Evolutionary conservation across 1,284 basidiomycete species (phyloP), one percentile per base, ranked within the genome.

Genomic region (Ceratobasidium sp.): DNA sequence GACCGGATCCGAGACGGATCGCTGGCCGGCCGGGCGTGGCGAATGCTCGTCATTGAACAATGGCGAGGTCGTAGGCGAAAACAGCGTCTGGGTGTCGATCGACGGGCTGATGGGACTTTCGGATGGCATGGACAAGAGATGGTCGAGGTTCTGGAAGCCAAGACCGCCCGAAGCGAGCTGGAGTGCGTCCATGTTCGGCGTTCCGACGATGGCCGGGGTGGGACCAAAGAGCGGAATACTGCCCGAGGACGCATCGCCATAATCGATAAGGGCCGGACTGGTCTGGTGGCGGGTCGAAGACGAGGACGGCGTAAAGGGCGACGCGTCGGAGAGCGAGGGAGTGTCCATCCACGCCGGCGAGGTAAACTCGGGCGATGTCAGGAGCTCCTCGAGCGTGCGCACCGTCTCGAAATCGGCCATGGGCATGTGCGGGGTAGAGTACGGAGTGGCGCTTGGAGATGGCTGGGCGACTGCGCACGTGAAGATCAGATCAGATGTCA

Each of bases 1-100:
- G 82, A 83, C 3, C 69, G 73, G 52, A 74, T 77, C 67, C 78
- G 79, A 14, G 64, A 9, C 2, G 76, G 75, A 3, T 78, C 77
- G 55, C 74, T 36, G 43, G 43, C 60, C 60, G 1, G 30, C 18
- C 3, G 28, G 21, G 4, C 36, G 14, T n/a, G 45, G 8, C 8
- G 48, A 41, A 26, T 58, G 45, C 23, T 46, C 53, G 67, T 41
- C 41, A 6, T 26, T 12, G 34, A 71, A 71, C 2, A 59, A 32
- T 10, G 67, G 67, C 30, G 55, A 71, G 16, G 67, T 14, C 18
- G 46, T 34, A 0, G 67, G 67, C n/a, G 67, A 71, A 21, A 71
- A 59, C 8, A 71, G 34, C 14, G 53, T 32, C 14, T 43, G 30
- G 18, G 67, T 71, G 39, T 71, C 67, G 1, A 71, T 53, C 55